phyloP scores from a whole-genome alignment of 352 stramenopile genomes.

The Phytophthora chlamydospora region DNA sequence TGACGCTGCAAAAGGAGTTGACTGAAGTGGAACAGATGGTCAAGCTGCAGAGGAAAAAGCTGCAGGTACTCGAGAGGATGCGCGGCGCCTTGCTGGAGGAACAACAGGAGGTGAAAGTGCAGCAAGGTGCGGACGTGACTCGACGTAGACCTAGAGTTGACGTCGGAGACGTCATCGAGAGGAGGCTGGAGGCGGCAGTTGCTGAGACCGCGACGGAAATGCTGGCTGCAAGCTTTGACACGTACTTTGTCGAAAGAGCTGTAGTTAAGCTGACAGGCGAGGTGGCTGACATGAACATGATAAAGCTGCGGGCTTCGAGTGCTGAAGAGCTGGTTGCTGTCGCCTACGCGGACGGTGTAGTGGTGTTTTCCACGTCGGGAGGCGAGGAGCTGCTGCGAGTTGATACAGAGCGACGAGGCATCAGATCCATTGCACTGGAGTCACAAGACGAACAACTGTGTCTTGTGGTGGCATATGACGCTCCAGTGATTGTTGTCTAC shows the following conservation, averaged over 20 bases:
- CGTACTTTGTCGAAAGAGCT: slow-evolving; percentile 49
- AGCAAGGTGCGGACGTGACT: slow-evolving; percentile 1
- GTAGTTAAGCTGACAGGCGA: slow-evolving; percentile 5
- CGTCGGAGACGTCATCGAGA: slow-evolving; percentile 22
- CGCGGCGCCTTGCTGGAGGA: slow-evolving; percentile 26
- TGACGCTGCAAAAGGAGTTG: slow-evolving; percentile 38
- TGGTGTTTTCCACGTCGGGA: slow-evolving; percentile 45
- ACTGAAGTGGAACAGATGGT: slow-evolving; percentile 45
- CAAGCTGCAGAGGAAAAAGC: slow-evolving; percentile 48
- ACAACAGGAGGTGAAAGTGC: background rate
- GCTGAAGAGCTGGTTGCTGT: slow-evolving; percentile 47
- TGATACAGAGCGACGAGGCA: background rate
- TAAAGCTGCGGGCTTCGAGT: slow-evolving; percentile 31
- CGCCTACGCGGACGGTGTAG: slow-evolving; percentile 24
- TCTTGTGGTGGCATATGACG: slow-evolving; percentile 27
- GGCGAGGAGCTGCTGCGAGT: slow-evolving; percentile 29
- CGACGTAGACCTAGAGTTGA: background rate
- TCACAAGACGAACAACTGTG: slow-evolving; percentile 21
- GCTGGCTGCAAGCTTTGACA: slow-evolving; percentile 32
- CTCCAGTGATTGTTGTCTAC: slow-evolving; percentile 22
- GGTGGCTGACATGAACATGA: slow-evolving; percentile 54
- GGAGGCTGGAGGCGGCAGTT: slow-evolving; percentile 26
- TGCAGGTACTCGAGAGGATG: slow-evolving; percentile 40
- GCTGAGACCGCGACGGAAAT: background rate
- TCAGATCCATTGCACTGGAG: slow-evolving; percentile 27